Evolutionary conservation across 2,329 filamentous ascomycete genomes (phyloP).

Genomic region (Acephala macrosclerotiorum): DNA sequence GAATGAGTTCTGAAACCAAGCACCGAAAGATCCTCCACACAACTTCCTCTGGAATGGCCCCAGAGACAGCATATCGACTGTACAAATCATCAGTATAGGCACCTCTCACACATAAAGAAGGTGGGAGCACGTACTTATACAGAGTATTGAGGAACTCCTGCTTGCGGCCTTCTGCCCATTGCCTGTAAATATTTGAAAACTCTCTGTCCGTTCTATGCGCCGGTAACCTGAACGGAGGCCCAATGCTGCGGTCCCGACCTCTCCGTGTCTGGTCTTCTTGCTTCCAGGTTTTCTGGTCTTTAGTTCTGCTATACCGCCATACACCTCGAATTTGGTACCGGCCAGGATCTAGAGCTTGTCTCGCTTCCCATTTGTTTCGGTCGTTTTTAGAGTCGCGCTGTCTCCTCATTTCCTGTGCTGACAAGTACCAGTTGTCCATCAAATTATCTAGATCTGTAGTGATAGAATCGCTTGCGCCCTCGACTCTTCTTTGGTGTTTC

Average conservation of each 20-base stretch:
- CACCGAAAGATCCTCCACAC: constrained; percentile 29
- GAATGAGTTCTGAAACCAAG: constrained; percentile 25
- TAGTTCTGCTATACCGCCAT: constrained; percentile 14
- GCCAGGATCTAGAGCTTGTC: constrained; percentile 19
- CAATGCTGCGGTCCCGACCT: constrained; percentile 11
- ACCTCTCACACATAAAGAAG: background rate
- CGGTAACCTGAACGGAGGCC: background rate
- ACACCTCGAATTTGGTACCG: constrained; percentile 1
- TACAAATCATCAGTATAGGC: background rate
- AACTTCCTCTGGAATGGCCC: constrained; percentile 23
- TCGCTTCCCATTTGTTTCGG: constrained; percentile 16
- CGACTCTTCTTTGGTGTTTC: constrained; percentile 13
- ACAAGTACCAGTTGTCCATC: constrained; percentile 30
- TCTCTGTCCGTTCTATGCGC: constrained; percentile 25
- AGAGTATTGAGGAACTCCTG: constrained; percentile 20
- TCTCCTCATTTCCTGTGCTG: constrained; percentile 8
- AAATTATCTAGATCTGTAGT: constrained; percentile 22
- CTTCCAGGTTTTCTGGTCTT: constrained; percentile 13
- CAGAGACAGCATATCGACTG: constrained; percentile 8
- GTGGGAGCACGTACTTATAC: constrained; percentile 15
- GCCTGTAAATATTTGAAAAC: constrained; percentile 27
- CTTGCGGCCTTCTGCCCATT: constrained; percentile 13
- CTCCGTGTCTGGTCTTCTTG: constrained; percentile 6
- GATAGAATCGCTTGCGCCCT: constrained; percentile 16
- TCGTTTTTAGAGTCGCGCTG: constrained; percentile 20